These are phyloP conservation scores for Acorus calamus DNA, from an alignment of 106 monocot genomes.

Conservation along the genomic window DNA sequence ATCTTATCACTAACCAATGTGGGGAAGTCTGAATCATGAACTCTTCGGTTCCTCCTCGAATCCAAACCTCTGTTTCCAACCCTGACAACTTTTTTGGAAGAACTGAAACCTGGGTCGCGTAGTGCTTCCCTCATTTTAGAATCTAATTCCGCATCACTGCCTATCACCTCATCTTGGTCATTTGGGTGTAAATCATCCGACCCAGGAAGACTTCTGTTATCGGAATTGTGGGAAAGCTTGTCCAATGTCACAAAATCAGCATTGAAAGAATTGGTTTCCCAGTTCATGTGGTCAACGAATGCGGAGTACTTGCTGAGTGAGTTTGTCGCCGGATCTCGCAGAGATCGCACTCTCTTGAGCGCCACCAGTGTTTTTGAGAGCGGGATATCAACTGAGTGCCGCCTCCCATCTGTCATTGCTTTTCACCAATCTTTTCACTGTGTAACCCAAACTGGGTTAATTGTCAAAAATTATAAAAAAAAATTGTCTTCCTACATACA, in stretches of 20 bases:
- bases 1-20: no score
- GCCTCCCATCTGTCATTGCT: conserved; percentile 52
- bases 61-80: conserved; percentile 20
- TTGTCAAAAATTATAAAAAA: no score
- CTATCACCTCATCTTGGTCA: conserved; percentile 24
- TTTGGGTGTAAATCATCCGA: conserved; percentile 11
- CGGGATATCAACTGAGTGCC: conserved; percentile 78
- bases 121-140: conserved; percentile 10
- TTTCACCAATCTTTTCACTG: background rate
- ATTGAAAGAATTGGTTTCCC: conserved; percentile 41
- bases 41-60: conserved; percentile 14
- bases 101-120: conserved; percentile 3
- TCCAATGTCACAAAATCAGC: conserved; percentile 13
- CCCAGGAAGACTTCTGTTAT: conserved; percentile 7
- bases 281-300: conserved; percentile 30
- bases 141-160: conserved; percentile 26
- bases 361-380: conserved; percentile 79
- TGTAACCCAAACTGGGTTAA: no score
- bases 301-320: conserved; percentile 54
- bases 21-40: conserved; percentile 9
- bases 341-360: conserved; percentile 80
- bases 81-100: conserved; percentile 25
- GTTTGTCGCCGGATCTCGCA: conserved; percentile 80
- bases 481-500: no score
- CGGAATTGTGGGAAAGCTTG: background rate